phyloP scores from a whole-genome alignment of 2,329 filamentous ascomycete genomes.

The Zymoseptoria ardabiliae region DNA sequence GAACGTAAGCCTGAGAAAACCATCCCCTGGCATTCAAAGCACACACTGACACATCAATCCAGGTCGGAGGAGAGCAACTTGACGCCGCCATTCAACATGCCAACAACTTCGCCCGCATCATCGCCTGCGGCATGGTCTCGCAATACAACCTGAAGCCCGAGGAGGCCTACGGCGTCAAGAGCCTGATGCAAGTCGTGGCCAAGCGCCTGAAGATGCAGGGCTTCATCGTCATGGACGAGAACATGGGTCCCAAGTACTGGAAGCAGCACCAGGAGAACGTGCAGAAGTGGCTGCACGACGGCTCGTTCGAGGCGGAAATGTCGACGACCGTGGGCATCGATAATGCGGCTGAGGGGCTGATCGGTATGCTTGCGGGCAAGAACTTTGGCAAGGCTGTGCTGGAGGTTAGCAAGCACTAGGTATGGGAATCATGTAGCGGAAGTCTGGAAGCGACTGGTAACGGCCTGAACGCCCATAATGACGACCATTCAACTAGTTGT shows the following conservation, averaged over 20 bases:
- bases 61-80: constrained; percentile 60
- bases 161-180: constrained; percentile 59
- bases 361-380: constrained; percentile 67
- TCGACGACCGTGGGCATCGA: constrained; percentile 70
- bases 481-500: not conserved
- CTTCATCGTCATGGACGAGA: constrained; percentile 62
- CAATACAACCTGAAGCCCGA: constrained; percentile 60
- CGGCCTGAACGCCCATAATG: not conserved
- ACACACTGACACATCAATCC: not conserved
- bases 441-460: not conserved
- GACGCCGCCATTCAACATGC: constrained; percentile 58
- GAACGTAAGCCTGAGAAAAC: constrained; percentile 44
- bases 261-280: constrained; percentile 70
- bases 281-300: constrained; percentile 68
- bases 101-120: constrained; percentile 62
- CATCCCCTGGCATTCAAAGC: not conserved
- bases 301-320: constrained; percentile 63
- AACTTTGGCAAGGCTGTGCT: constrained; percentile 84
- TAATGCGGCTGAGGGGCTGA: constrained; percentile 62
- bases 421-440: not conserved
- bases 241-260: constrained; percentile 59
- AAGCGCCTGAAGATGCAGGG: constrained; percentile 67
- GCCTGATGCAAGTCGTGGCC: constrained; percentile 55
- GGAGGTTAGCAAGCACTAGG: constrained; percentile 44
- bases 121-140: constrained; percentile 59